phyloP scores from a whole-genome alignment of 2,329 filamentous ascomycete species.

The Cladophialophora yegresii region DNA sequence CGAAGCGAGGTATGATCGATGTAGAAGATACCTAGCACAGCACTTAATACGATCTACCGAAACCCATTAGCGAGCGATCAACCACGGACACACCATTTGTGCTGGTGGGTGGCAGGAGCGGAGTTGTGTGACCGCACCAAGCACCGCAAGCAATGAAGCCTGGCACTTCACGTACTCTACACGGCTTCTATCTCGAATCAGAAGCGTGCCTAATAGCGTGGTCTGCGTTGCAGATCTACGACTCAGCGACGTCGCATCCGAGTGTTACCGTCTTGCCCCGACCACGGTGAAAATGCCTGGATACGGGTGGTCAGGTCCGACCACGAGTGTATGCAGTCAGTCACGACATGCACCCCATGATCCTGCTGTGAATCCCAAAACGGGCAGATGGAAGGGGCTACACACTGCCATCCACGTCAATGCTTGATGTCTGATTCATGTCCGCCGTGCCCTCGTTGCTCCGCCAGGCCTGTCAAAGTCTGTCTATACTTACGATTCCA shows the following conservation, averaged over 20 bases:
- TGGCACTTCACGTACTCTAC: background rate
- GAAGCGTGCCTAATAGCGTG: background rate
- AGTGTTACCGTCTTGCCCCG: background rate
- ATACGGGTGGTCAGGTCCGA: background rate
- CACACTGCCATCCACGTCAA: background rate
- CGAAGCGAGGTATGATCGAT: slow-evolving; percentile 5
- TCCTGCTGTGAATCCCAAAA: slow-evolving; percentile 1
- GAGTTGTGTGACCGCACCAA: background rate
- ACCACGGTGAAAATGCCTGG: background rate
- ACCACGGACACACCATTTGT: background rate
- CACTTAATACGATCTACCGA: background rate
- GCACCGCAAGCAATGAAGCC: background rate
- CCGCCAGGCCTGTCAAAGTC: background rate
- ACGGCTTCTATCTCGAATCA: background rate
- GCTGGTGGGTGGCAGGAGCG: background rate
- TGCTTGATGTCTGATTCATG: background rate
- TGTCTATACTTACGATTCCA: background rate
- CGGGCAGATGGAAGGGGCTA: background rate
- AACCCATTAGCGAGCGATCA: slow-evolving; percentile 4
- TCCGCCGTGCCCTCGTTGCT: background rate
- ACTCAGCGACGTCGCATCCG: background rate
- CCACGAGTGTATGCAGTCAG: background rate
- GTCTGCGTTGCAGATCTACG: background rate
- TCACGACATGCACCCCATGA: background rate
- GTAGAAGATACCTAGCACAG: background rate